Evolutionary conservation across 495 filamentous ascomycete genomes (phyloP).

Genomic region (Penicillium crystallinum): DNA sequence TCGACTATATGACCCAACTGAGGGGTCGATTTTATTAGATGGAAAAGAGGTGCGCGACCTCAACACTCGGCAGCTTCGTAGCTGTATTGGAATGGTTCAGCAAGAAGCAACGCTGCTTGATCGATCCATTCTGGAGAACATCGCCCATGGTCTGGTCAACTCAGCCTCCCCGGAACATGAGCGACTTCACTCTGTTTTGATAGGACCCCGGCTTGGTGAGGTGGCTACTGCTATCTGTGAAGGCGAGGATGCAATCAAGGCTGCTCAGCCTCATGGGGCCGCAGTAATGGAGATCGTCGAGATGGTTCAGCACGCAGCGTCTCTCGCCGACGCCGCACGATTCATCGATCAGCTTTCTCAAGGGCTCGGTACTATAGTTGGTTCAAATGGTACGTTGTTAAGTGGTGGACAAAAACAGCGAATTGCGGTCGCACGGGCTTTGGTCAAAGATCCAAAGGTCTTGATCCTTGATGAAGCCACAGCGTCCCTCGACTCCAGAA

Average conservation of each 20-base stretch:
- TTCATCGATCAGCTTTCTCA: slow-evolving; percentile 41
- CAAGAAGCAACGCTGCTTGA: no score
- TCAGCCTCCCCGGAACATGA: no score
- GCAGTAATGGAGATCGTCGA: not conserved
- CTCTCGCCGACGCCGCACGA: slow-evolving; percentile 28
- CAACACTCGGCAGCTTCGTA: no score
- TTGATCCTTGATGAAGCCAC: slow-evolving; percentile 80
- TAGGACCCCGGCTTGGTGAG: no score
- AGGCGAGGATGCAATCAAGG: slow-evolving; percentile 80
- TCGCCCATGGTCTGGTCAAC: no score
- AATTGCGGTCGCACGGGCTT: slow-evolving; percentile 58
- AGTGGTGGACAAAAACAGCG: slow-evolving; percentile 58
- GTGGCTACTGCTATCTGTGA: no score
- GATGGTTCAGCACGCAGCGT: slow-evolving; percentile 24
- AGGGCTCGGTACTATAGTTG: slow-evolving; percentile 46
- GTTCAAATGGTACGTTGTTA: slow-evolving; percentile 48
- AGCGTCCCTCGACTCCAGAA: slow-evolving; percentile 43
- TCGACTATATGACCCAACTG: slow-evolving; percentile 84
- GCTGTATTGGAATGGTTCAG: slow-evolving; percentile 46
- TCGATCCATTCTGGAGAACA: no score
- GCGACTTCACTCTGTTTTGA: no score
- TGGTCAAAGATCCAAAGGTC: slow-evolving; percentile 68
- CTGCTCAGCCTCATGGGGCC: not conserved
- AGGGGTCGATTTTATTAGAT: slow-evolving; percentile 65
- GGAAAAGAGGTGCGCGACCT: no score